Percentiles rank a stretch among this genome's conserved stretches.
Evolutionary conservation across 352 stramenopile genomes (phyloP).

Genomic region (Phytophthora pinifolia): DNA sequence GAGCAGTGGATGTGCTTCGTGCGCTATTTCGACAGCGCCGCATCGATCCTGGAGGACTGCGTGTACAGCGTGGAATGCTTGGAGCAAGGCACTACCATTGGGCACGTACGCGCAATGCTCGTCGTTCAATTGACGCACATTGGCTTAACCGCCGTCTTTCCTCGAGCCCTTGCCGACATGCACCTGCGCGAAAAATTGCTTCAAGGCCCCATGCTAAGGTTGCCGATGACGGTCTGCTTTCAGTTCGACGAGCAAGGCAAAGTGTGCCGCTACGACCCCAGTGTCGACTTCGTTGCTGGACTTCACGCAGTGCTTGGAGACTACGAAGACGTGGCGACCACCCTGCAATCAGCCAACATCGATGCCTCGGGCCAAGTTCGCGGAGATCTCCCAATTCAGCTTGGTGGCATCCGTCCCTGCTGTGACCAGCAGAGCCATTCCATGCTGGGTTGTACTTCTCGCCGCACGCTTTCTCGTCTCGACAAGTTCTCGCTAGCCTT

Average conservation of each 20-base stretch:
- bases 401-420: no score
- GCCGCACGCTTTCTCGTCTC: background rate
- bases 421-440: background rate
- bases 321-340: constrained; percentile 22
- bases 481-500: constrained; percentile 28
- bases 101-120: constrained; percentile 12
- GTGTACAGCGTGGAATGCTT: constrained; percentile 10
- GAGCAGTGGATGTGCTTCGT: constrained; percentile 22
- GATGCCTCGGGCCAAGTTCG: constrained; percentile 16
- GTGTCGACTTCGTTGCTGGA: constrained; percentile 25
- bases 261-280: constrained; percentile 18
- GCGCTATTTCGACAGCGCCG: constrained; percentile 7
- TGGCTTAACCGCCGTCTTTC: constrained; percentile 19
- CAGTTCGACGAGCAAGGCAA: constrained; percentile 35
- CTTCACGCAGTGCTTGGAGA: constrained; percentile 17
- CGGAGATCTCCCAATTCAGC: background rate
- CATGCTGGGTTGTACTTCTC: background rate
- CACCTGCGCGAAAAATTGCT: constrained; percentile 21
- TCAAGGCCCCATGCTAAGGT: constrained; percentile 3
- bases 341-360: constrained; percentile 25
- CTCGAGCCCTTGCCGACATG: background rate
- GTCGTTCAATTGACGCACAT: constrained; percentile 10
- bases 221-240: constrained; percentile 24
- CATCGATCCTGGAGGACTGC: constrained; percentile 9
- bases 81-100: constrained; percentile 4